Conservation (phyloP, 2,329 filamentous ascomycete genomes). For the Hymenoscyphus salicellus region DNA sequence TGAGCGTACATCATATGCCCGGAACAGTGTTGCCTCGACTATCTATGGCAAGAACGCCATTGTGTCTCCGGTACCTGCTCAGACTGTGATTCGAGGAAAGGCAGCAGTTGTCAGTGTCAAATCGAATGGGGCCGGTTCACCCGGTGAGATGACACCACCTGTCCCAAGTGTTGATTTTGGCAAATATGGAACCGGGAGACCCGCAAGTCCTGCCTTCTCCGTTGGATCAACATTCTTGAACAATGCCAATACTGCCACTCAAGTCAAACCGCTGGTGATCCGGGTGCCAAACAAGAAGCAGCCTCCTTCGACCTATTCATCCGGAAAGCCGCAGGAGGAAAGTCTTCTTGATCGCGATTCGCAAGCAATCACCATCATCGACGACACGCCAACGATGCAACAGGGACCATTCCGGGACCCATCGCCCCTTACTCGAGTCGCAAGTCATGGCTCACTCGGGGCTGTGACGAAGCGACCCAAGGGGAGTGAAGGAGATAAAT, state of each 20-base stretch:
- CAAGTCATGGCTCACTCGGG: constrained; percentile 49
- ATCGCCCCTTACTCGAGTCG: constrained; percentile 36
- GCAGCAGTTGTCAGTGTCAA: constrained; percentile 93
- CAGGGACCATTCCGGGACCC: constrained; percentile 61
- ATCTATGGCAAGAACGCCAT: constrained; percentile 91
- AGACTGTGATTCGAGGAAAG: constrained; percentile 82
- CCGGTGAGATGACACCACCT: constrained; percentile 60
- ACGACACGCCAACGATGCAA: constrained; percentile 44
- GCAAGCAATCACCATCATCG: constrained; percentile 47
- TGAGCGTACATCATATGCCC: constrained; percentile 60
- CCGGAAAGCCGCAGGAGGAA: constrained; percentile 8
- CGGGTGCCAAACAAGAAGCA: constrained; percentile 51
- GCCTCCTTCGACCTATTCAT: background rate
- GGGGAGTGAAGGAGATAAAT: constrained; percentile 35
- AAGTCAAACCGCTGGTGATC: constrained; percentile 58
- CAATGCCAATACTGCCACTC: constrained; percentile 57
- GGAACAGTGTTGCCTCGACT: constrained; percentile 82
- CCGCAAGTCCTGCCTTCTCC: constrained; percentile 59
- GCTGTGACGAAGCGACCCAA: constrained; percentile 46
- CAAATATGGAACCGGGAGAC: constrained; percentile 50
- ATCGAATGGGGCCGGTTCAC: constrained; percentile 56
- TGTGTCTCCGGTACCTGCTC: constrained; percentile 72
- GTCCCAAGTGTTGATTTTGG: constrained; percentile 69
- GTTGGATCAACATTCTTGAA: constrained; percentile 68
- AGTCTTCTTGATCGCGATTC: constrained; percentile 40